Evolutionary conservation across 2,329 filamentous ascomycete species (phyloP).

Genomic region (Cladophialophora psammophila): DNA sequence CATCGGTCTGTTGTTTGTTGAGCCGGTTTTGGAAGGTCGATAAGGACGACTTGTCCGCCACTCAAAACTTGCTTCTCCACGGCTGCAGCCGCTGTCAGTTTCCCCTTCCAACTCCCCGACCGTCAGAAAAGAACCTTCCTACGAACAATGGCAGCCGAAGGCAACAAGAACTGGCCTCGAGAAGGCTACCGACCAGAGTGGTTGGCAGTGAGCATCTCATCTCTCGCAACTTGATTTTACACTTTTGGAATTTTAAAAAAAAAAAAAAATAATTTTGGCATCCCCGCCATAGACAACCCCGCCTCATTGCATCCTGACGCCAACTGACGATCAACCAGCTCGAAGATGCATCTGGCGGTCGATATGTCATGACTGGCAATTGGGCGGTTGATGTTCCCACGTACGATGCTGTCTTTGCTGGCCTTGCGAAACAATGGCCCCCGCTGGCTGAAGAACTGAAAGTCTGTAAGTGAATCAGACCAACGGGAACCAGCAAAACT

Average conservation of each 20-base stretch:
- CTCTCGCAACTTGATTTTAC: neutral
- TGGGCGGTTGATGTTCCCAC: slow-evolving; percentile 33
- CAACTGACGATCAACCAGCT: slow-evolving; percentile 25
- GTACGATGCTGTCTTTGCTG: slow-evolving; percentile 34
- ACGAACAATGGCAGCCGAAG: slow-evolving; percentile 15
- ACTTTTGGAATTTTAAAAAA: no score
- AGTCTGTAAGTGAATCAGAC: slow-evolving; percentile 30
- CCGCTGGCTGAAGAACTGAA: slow-evolving; percentile 28
- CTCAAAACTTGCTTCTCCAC: neutral
- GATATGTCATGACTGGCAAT: slow-evolving; percentile 35
- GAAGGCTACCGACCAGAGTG: slow-evolving; percentile 37
- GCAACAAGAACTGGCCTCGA: slow-evolving; percentile 25
- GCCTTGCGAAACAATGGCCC: slow-evolving; percentile 34
- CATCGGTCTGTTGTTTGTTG: no score
- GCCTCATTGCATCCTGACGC: neutral
- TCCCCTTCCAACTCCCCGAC: neutral
- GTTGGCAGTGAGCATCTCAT: slow-evolving; percentile 32
- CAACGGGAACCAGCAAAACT: neutral
- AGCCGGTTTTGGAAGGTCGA: slow-evolving; percentile 1
- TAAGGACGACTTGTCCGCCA: neutral
- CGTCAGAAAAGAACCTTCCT: neutral
- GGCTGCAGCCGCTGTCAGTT: neutral
- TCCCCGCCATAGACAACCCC: neutral
- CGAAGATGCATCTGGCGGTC: slow-evolving; percentile 35
- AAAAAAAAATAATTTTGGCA: no score